phyloP scores from a whole-genome alignment of 2,329 filamentous ascomycete genomes.

The Cladophialophora immunda region DNA sequence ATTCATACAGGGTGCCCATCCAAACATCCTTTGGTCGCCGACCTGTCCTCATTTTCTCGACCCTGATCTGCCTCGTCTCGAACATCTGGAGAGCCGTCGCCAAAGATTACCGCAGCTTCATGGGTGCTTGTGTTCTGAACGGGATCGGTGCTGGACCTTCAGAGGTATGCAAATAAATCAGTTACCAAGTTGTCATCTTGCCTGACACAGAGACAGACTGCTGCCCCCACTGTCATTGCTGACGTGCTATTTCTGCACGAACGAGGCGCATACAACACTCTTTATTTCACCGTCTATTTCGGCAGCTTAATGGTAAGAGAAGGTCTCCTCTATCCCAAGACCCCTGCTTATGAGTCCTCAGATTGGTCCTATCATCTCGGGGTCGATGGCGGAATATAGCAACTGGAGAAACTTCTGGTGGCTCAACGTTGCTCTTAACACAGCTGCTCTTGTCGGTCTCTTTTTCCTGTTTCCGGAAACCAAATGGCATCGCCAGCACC shows the following conservation, averaged over 20 bases:
- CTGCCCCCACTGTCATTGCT: conserved; percentile 5
- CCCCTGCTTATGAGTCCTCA: conserved; percentile 29
- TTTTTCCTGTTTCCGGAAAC: conserved; percentile 29
- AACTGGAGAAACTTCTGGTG: conserved; percentile 47
- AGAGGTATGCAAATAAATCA: conserved; percentile 50
- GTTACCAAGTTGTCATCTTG: background rate
- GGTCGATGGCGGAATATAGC: conserved; percentile 11
- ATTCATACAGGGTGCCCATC: conserved; percentile 12
- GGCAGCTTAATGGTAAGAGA: conserved; percentile 14
- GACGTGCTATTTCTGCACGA: conserved; percentile 16
- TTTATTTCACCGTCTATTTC: conserved; percentile 18
- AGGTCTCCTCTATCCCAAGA: background rate
- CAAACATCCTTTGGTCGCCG: conserved; percentile 59
- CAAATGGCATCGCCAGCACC: conserved; percentile 27
- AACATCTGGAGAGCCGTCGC: conserved; percentile 67
- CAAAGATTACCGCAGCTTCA: conserved; percentile 66
- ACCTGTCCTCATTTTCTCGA: conserved; percentile 61
- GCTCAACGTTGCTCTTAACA: conserved; percentile 52
- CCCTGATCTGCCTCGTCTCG: conserved; percentile 61
- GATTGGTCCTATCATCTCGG: conserved; percentile 12
- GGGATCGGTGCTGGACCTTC: conserved; percentile 63
- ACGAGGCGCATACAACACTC: conserved; percentile 14
- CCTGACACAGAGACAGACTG: conserved; percentile 51
- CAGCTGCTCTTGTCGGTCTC: conserved; percentile 7
- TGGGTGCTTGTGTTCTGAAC: conserved; percentile 69